Percentiles rank a stretch among this genome's conserved stretches.
phyloP scores from a whole-genome alignment of 305 asterid genomes.

The Fraxinus albicans region DNA sequence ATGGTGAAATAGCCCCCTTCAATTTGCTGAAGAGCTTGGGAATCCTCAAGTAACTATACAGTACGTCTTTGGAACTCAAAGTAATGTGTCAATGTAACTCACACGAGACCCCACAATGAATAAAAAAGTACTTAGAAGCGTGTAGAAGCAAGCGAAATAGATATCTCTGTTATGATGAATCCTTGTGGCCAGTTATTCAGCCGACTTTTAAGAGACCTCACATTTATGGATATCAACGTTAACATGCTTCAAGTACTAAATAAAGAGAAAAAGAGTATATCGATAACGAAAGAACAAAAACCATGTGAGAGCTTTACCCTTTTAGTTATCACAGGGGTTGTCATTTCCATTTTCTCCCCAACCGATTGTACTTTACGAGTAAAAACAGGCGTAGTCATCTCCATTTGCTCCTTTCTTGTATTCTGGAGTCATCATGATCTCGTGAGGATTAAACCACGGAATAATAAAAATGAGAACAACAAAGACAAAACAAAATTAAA shows the following conservation, averaged over 20 bases:
- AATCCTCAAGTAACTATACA: not conserved
- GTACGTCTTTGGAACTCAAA: not conserved
- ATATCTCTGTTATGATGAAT: not conserved
- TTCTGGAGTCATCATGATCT: constrained; percentile 44
- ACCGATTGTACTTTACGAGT: constrained; percentile 49
- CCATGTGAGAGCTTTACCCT: constrained; percentile 37
- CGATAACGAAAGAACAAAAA: not conserved
- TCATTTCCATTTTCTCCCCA: constrained; percentile 89
- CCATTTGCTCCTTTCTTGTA: constrained; percentile 62
- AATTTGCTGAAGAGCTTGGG: not conserved
- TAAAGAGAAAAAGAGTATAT: not conserved
- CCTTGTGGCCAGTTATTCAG: not conserved
- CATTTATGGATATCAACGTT: not conserved
- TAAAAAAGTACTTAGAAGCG: not conserved
- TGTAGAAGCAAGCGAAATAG: not conserved
- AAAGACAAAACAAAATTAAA: not conserved
- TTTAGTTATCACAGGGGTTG: constrained; percentile 79
- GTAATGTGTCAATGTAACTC: not conserved
- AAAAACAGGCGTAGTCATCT: constrained; percentile 89
- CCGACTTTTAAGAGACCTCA: not conserved
- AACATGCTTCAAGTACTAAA: not conserved
- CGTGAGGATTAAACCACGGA: constrained; percentile 4
- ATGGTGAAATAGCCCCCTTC: not conserved
- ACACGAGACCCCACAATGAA: not conserved
- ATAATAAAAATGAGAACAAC: not conserved